A percentile compares a stretch with the other conserved stretches of the same genome.
phyloP scores from a whole-genome alignment of 352 stramenopile species.

The Aphanomyces invadans region DNA sequence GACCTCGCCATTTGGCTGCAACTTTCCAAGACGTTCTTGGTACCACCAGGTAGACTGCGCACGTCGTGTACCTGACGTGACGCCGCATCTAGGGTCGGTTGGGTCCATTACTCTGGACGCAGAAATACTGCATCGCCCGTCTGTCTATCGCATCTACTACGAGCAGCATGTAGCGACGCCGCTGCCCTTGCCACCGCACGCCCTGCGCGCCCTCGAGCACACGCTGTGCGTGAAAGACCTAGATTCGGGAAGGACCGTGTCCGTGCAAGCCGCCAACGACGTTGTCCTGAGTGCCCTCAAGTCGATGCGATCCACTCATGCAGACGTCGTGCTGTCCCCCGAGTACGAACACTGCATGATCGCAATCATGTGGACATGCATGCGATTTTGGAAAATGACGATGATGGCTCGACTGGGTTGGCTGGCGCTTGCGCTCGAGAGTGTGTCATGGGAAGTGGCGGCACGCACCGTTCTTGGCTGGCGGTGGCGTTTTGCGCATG shows the following conservation, averaged over 20 bases:
- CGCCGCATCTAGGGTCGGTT: conserved; percentile 34
- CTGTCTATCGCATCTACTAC: conserved; percentile 80
- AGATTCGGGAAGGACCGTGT: conserved; percentile 69
- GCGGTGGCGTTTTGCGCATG: too few relatives aligned
- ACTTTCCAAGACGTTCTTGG: conserved; percentile 75
- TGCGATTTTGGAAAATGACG: background rate
- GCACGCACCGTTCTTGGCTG: too few relatives aligned
- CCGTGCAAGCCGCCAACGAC: conserved; percentile 65
- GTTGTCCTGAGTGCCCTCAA: conserved; percentile 65
- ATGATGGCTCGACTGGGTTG: background rate
- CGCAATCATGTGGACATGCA: background rate
- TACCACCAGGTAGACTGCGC: conserved; percentile 42
- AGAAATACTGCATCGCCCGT: conserved; percentile 69
- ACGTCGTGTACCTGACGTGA: background rate
- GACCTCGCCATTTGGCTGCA: conserved; percentile 74
- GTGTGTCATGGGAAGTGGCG: too few relatives aligned
- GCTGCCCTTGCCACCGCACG: conserved; percentile 34
- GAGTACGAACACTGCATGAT: background rate
- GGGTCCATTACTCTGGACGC: conserved; percentile 75
- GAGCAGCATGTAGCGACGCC: conserved; percentile 79
- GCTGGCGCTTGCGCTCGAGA: too few relatives aligned
- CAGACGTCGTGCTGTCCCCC: background rate
- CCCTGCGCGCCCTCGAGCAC: conserved; percentile 44
- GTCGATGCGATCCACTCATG: conserved; percentile 32
- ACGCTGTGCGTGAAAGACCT: conserved; percentile 75